These are phyloP conservation scores for Adiantum capillusveneris DNA, from an alignment of 75 land plant genomes.

Conservation along the genomic window DNA sequence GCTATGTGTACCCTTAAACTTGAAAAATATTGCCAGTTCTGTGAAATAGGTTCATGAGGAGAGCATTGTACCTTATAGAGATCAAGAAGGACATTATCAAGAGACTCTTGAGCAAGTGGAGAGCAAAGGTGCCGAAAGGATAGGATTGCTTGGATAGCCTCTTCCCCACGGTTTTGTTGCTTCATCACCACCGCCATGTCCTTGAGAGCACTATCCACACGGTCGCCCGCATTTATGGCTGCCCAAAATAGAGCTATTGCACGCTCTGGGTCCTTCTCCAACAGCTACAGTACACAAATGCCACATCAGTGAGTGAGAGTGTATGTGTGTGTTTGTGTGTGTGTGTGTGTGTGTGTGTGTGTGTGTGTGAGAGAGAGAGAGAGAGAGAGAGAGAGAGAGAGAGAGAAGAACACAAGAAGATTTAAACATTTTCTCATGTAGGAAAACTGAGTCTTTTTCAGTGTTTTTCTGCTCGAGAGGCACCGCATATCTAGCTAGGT, in stretches of 20 bases:
- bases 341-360: not conserved
- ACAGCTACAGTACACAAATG: constrained; percentile 32
- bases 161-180: constrained; percentile 67
- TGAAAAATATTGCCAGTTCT: not conserved
- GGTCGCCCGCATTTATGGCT: constrained; percentile 73
- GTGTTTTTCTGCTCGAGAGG: too few species aligned
- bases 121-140: constrained; percentile 73
- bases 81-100: constrained; percentile 81
- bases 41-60: not conserved
- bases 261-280: constrained; percentile 69
- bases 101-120: constrained; percentile 68
- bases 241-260: constrained; percentile 79
- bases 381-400: too few species aligned
- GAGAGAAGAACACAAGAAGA: too few species aligned
- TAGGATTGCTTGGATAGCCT: constrained; percentile 81
- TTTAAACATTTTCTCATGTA: too few species aligned
- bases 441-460: too few species aligned
- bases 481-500: too few species aligned
- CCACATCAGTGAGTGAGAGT: too few species aligned
- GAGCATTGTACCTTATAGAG: constrained; percentile 63
- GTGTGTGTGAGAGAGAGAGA: not conserved
- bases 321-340: too few species aligned
- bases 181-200: constrained; percentile 95
- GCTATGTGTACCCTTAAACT: not conserved
- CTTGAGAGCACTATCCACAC: constrained; percentile 84